These are phyloP conservation scores for Prototheca cutis DNA, from an alignment of 163 green algal species.

Conservation along the genomic window DNA sequence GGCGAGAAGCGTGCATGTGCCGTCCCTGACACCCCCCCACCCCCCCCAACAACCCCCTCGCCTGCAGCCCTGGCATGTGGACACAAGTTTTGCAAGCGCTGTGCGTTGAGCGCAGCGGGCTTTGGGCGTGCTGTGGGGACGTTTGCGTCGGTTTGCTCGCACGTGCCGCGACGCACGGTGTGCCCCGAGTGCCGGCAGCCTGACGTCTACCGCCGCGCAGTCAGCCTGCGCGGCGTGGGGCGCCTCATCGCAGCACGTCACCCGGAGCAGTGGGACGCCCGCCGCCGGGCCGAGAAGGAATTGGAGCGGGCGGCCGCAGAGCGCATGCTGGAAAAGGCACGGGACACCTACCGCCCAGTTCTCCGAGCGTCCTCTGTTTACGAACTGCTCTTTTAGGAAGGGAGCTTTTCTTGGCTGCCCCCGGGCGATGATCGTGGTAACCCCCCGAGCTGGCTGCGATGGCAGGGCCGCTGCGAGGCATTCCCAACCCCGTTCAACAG, in stretches of 20 bases:
- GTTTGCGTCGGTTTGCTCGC: slow-evolving; percentile 14
- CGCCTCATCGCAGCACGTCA: slow-evolving; percentile 6
- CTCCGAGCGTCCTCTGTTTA: not conserved
- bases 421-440: too few relatives aligned
- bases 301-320: not conserved
- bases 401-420: too few relatives aligned
- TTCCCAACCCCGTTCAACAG: too few relatives aligned
- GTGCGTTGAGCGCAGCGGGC: slow-evolving; percentile 16
- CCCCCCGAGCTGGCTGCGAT: too few relatives aligned
- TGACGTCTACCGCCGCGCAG: slow-evolving; percentile 12
- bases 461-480: too few relatives aligned
- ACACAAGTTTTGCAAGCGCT: slow-evolving; percentile 25
- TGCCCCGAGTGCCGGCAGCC: slow-evolving; percentile 26
- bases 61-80: slow-evolving; percentile 12
- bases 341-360: not conserved
- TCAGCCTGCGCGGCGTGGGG: slow-evolving; percentile 16
- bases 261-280: slow-evolving; percentile 14
- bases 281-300: slow-evolving; percentile 6
- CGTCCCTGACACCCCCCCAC: not conserved
- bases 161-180: slow-evolving; percentile 3
- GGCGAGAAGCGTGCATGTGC: too few relatives aligned
- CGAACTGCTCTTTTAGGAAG: not conserved
- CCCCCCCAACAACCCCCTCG: not conserved
- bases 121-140: slow-evolving; percentile 15
- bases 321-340: not conserved